These are phyloP conservation scores for Cladophialophora psammophila DNA, from an alignment of 2,329 filamentous ascomycete genomes.

Conservation along the genomic window DNA sequence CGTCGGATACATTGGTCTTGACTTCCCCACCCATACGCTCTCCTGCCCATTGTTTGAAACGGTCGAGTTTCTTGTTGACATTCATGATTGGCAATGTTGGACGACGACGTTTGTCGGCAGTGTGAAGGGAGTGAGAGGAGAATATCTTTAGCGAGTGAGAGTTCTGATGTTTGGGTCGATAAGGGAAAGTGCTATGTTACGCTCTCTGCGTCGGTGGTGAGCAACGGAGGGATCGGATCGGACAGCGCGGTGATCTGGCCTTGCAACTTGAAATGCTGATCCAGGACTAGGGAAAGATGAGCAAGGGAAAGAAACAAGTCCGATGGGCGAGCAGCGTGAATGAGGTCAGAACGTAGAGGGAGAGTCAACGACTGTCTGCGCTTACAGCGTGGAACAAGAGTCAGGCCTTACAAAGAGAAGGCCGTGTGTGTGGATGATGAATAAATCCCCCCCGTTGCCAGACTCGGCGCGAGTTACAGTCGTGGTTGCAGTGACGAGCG, in stretches of 20 bases:
- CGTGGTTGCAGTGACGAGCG: conserved; percentile 22
- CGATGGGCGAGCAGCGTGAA: conserved; percentile 17
- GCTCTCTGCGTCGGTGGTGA: conserved; percentile 13
- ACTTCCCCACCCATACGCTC: conserved; percentile 94
- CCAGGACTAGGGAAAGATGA: conserved; percentile 10
- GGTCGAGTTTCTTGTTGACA: conserved; percentile 87
- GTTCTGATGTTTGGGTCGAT: conserved; percentile 21
- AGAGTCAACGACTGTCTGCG: conserved; percentile 35
- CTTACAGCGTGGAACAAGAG: conserved; percentile 23
- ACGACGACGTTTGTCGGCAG: background rate
- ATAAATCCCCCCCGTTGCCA: conserved; percentile 6
- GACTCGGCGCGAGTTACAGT: background rate
- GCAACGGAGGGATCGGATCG: conserved; percentile 33
- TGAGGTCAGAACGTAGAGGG: conserved; percentile 27
- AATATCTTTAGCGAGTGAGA: conserved; percentile 8
- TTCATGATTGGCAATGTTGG: conserved; percentile 57
- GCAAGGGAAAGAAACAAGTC: conserved; percentile 26
- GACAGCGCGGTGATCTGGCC: conserved; percentile 16
- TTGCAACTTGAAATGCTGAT: conserved; percentile 34
- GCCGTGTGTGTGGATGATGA: conserved; percentile 7
- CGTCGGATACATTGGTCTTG: conserved; percentile 84
- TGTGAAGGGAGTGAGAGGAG: conserved; percentile 14
- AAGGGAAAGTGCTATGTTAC: conserved; percentile 16
- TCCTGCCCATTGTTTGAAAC: conserved; percentile 96
- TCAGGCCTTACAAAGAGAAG: conserved; percentile 11